Conservation (phyloP, 495 filamentous ascomycete species). For the Tuber indicum region DNA sequence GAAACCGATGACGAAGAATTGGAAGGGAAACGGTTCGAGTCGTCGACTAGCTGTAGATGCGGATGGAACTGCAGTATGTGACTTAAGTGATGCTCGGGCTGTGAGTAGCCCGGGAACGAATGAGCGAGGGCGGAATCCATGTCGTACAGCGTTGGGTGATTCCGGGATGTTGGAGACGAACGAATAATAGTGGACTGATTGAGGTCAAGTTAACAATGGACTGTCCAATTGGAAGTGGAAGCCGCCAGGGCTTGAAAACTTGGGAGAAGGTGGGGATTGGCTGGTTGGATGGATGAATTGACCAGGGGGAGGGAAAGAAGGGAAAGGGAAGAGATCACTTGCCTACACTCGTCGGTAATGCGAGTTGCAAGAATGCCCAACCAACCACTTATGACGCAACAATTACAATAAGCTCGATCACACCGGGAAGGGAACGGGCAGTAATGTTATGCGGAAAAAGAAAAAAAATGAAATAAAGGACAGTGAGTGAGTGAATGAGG, state of each 20-base stretch:
- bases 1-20: conserved; percentile 27
- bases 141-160: neutral
- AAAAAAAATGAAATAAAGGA: neutral
- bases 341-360: neutral
- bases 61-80: conserved; percentile 24
- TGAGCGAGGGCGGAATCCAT: conserved; percentile 34
- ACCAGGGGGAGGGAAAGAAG: neutral
- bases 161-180: neutral
- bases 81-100: conserved; percentile 23
- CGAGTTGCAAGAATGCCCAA: neutral
- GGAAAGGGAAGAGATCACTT: neutral
- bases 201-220: neutral
- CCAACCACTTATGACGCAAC: neutral
- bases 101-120: conserved; percentile 34
- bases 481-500: neutral
- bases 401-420: neutral
- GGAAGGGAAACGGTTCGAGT: conserved; percentile 30
- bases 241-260: neutral
- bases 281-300: neutral
- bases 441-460: neutral
- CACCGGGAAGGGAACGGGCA: neutral
- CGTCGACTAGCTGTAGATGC: conserved; percentile 19
- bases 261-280: neutral
- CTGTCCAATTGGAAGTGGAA: neutral
- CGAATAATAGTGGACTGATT: neutral